These are phyloP conservation scores for Platismatia glauca DNA, from an alignment of 495 filamentous ascomycete genomes.

Conservation along the genomic window DNA sequence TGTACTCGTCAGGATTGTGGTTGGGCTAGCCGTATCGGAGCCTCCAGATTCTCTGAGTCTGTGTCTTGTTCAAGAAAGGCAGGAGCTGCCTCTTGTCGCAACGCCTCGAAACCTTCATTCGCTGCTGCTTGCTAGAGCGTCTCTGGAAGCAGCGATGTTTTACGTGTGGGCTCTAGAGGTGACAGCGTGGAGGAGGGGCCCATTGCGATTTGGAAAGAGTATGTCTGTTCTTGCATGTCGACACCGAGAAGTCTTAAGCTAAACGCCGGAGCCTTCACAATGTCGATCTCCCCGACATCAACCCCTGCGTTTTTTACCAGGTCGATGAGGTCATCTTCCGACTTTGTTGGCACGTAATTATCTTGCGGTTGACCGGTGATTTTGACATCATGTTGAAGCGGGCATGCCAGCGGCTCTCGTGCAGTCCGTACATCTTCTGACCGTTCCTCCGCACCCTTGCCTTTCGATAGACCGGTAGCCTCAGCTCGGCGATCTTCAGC, in stretches of 20 bases:
- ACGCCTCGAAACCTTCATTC: background rate
- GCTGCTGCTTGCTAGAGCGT: background rate
- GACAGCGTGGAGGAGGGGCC: too few relatives aligned
- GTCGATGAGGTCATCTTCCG: background rate
- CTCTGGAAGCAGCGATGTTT: background rate
- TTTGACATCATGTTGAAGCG: background rate
- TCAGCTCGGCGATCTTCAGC: background rate
- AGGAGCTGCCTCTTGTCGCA: background rate
- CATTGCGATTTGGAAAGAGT: too few relatives aligned
- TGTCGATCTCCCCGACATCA: background rate
- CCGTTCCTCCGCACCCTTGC: background rate
- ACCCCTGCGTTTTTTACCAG: background rate
- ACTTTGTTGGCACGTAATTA: background rate
- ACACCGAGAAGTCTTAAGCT: background rate
- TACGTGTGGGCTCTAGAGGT: background rate
- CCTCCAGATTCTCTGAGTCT: background rate
- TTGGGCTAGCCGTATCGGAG: background rate
- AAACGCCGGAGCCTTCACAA: background rate
- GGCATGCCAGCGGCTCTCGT: background rate
- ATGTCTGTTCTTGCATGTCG: background rate
- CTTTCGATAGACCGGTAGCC: background rate
- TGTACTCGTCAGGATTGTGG: background rate
- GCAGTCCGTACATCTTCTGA: too few relatives aligned
- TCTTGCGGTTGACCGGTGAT: background rate
- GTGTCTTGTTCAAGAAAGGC: background rate